Conservation (phyloP, 2,329 filamentous ascomycete species). For the Pseudogymnoascus sp. region DNA sequence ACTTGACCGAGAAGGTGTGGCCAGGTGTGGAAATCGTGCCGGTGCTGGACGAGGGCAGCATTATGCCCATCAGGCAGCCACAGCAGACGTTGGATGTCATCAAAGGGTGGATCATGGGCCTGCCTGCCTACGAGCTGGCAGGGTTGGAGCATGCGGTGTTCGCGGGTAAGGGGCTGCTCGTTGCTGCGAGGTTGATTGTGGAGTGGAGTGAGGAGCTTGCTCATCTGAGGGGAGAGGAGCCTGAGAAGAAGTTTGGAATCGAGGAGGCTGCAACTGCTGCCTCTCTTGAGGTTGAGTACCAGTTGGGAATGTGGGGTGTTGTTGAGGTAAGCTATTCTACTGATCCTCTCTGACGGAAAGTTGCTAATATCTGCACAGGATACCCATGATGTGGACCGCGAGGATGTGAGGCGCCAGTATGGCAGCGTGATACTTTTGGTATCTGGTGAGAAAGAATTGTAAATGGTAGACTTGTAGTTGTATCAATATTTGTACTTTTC, state of each 20-base stretch:
- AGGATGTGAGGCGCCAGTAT: slow-evolving; percentile 79
- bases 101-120: slow-evolving; percentile 63
- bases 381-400: slow-evolving; percentile 91
- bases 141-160: slow-evolving; percentile 77
- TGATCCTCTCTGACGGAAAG: neutral
- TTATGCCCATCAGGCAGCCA: slow-evolving; percentile 66
- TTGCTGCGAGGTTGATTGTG: slow-evolving; percentile 65
- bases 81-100: slow-evolving; percentile 70
- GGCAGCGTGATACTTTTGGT: slow-evolving; percentile 81
- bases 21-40: slow-evolving; percentile 72
- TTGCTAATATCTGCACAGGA: slow-evolving; percentile 38
- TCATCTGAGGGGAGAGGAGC: slow-evolving; percentile 35
- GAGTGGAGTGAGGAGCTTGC: slow-evolving; percentile 78
- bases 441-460: slow-evolving; percentile 38
- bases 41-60: slow-evolving; percentile 69
- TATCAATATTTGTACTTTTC: slow-evolving; percentile 3
- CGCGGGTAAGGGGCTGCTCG: slow-evolving; percentile 78
- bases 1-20: slow-evolving; percentile 68
- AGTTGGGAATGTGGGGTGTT: slow-evolving; percentile 87
- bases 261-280: slow-evolving; percentile 72
- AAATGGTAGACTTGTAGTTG: neutral
- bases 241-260: slow-evolving; percentile 55
- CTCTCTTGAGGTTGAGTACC: slow-evolving; percentile 81
- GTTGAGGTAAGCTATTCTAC: slow-evolving; percentile 50
- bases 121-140: slow-evolving; percentile 74